Percentiles rank a stretch among this genome's conserved stretches.
phyloP scores from a whole-genome alignment of 176 grass and related monocot genomes.

The Ensete glaucum region DNA sequence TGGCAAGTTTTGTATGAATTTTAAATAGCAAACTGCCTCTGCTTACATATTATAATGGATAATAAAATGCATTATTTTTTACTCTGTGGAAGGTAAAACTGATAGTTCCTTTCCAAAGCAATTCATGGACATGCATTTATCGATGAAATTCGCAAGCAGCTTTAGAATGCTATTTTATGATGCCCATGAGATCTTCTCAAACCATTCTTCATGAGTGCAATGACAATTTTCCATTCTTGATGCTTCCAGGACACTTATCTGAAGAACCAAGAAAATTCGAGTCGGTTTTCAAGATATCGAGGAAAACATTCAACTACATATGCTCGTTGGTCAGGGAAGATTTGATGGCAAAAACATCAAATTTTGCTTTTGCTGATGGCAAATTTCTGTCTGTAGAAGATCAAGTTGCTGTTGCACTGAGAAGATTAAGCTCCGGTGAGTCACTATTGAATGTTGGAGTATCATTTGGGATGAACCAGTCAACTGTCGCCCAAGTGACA shows the following conservation, averaged over 20 bases:
- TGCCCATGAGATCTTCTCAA: neutral
- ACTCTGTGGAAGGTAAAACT: no score
- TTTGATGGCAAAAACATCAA: neutral
- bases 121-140: no score
- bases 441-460: neutral
- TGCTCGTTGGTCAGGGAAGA: neutral
- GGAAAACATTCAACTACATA: neutral
- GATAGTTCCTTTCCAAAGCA: no score
- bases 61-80: no score
- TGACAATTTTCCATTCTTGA: neutral
- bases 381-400: neutral
- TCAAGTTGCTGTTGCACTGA: slow-evolving; percentile 3
- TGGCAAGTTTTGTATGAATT: neutral
- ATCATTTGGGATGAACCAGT: slow-evolving; percentile 1
- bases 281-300: neutral
- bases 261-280: neutral
- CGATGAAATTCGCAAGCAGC: neutral
- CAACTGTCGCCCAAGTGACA: neutral
- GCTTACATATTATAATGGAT: neutral
- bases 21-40: neutral
- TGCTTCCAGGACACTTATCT: neutral
- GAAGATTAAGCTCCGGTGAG: slow-evolving; percentile 7
- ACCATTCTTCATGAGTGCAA: neutral
- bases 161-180: neutral
- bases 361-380: neutral